A percentile compares a stretch with the other conserved stretches of the same genome.
These are phyloP conservation scores for Puccinellia tenuiflora DNA, from an alignment of 176 grass and related monocot species.

Conservation along the genomic window DNA sequence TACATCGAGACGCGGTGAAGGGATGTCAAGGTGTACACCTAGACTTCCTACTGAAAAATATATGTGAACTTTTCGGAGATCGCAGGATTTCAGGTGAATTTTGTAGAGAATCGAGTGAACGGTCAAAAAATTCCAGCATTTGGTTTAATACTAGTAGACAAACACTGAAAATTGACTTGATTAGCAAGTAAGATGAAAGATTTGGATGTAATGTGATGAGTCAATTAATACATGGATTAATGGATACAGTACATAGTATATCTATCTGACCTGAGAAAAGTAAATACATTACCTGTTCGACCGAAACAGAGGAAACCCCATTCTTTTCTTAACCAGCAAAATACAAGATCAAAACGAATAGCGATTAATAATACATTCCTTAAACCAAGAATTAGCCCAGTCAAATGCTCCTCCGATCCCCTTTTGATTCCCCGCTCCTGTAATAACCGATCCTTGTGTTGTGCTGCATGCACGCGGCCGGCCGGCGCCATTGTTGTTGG, in stretches of 20 bases:
- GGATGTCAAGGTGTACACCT: constrained; percentile 27
- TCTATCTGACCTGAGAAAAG: constrained; percentile 27
- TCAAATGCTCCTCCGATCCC: not conserved
- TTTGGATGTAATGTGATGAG: not conserved
- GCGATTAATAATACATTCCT: not conserved
- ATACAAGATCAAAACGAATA: not conserved
- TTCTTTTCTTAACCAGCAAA: constrained; percentile 5
- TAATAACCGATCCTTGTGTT: not conserved
- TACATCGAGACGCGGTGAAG: constrained; percentile 23
- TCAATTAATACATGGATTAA: not conserved
- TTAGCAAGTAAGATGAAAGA: not conserved
- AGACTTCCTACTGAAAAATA: not conserved
- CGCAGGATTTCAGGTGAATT: not conserved
- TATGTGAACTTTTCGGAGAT: not conserved
- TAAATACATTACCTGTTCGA: constrained; percentile 19
- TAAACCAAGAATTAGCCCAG: constrained; percentile 20
- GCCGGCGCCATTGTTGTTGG: not conserved
- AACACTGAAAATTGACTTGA: not conserved
- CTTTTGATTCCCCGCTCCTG: not conserved
- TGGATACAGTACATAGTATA: constrained; percentile 6
- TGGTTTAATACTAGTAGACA: too few species aligned
- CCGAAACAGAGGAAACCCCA: not conserved
- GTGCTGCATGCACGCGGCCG: not conserved
- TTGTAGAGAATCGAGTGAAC: not conserved
- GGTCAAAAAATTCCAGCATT: not conserved